Percentiles rank a stretch among this genome's conserved stretches.
These are phyloP conservation scores for Venturia carpophila DNA, from an alignment of 2,329 filamentous ascomycete species.

Conservation along the genomic window DNA sequence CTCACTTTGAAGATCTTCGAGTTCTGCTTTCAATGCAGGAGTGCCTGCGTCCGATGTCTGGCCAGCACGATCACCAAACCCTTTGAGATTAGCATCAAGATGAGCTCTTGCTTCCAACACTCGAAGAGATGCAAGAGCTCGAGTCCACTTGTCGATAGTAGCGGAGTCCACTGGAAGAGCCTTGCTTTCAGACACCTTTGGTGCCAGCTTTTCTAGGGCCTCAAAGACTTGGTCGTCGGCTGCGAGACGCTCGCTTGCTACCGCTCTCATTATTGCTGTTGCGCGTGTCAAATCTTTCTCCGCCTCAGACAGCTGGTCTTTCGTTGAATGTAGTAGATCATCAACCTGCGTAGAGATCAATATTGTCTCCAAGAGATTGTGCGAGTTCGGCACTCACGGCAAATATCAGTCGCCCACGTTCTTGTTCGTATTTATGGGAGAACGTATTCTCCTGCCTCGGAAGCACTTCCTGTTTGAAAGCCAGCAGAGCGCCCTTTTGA, in stretches of 20 bases:
- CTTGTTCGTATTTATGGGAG: conserved; percentile 11
- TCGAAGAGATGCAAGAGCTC: conserved; percentile 34
- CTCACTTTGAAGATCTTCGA: conserved; percentile 52
- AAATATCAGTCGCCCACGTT: conserved; percentile 16
- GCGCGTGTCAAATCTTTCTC: conserved; percentile 44
- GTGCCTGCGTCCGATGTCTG: conserved; percentile 27
- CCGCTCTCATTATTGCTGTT: conserved; percentile 40
- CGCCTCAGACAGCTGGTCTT: conserved; percentile 31
- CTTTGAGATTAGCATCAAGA: conserved; percentile 48
- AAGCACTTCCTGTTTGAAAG: conserved; percentile 38
- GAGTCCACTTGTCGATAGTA: conserved; percentile 49
- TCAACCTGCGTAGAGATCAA: conserved; percentile 22
- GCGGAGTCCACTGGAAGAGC: conserved; percentile 46
- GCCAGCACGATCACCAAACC: conserved; percentile 32
- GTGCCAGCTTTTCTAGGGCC: conserved; percentile 58
- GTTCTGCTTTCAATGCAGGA: conserved; percentile 26
- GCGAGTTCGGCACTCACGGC: conserved; percentile 23
- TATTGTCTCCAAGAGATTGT: conserved; percentile 20
- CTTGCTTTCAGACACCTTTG: conserved; percentile 45
- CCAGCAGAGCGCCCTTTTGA: conserved; percentile 55
- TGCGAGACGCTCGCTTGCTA: conserved; percentile 44
- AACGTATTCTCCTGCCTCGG: conserved; percentile 28
- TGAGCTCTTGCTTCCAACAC: conserved; percentile 36
- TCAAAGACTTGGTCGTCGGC: conserved; percentile 59
- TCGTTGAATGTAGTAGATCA: conserved; percentile 26